Conservation (phyloP, 352 stramenopile species). For the Phytophthora brassicae region DNA sequence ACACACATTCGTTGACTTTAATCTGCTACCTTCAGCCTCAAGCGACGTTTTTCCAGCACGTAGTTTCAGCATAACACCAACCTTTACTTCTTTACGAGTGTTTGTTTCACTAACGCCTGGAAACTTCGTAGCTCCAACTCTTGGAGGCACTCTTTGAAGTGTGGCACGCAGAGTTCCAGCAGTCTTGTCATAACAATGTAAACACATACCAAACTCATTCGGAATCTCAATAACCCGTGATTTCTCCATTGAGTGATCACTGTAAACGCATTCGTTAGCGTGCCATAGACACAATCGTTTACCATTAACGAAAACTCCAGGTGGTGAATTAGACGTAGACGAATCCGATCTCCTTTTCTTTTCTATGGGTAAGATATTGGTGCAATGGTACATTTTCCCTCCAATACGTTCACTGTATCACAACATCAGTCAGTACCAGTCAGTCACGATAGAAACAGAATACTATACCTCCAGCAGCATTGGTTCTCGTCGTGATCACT, state of each 20-base stretch:
- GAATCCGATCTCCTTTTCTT: constrained; percentile 17
- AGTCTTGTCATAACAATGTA: constrained; percentile 59
- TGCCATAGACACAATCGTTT: constrained; percentile 60
- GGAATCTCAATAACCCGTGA: constrained; percentile 55
- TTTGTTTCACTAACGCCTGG: constrained; percentile 43
- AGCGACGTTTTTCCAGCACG: neutral
- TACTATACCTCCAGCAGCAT: constrained; percentile 41
- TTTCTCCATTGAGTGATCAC: constrained; percentile 50
- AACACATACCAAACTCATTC: constrained; percentile 59
- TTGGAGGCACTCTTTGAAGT: constrained; percentile 48
- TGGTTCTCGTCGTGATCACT: constrained; percentile 13
- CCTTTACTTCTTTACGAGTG: constrained; percentile 18
- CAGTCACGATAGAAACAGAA: neutral
- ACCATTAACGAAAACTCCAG: neutral
- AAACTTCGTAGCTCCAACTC: constrained; percentile 38
- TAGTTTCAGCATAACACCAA: constrained; percentile 24
- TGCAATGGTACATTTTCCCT: constrained; percentile 53
- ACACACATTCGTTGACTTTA: constrained; percentile 35
- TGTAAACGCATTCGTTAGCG: constrained; percentile 39
- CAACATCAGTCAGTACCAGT: neutral
- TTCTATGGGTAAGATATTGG: constrained; percentile 32
- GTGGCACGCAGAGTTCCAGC: constrained; percentile 40
- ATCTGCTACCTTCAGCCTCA: neutral
- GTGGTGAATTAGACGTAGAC: neutral
- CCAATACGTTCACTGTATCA: constrained; percentile 39